Conservation (phyloP, 2,329 filamentous ascomycete genomes). For the Fusarium xylarioides region DNA sequence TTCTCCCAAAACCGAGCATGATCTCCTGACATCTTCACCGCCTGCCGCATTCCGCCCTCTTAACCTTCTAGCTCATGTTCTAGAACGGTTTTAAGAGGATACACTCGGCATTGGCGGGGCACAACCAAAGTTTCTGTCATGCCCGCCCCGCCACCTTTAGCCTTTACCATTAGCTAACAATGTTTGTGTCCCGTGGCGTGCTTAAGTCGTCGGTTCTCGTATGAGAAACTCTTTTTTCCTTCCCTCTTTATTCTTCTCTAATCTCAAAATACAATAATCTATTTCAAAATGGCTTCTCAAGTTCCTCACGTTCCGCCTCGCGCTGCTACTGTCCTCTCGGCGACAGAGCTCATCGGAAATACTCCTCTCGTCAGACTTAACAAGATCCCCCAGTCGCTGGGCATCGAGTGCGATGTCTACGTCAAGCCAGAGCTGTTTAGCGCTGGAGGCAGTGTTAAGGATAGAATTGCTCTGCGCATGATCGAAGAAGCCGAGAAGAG, state of each 20-base stretch:
- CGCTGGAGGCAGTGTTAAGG: conserved; percentile 92
- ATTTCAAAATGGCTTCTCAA: conserved; percentile 37
- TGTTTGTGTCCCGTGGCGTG: conserved; percentile 40
- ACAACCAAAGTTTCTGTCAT: conserved; percentile 24
- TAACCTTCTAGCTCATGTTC: conserved; percentile 18
- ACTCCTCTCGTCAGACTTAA: conserved; percentile 96
- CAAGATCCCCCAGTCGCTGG: conserved; percentile 88
- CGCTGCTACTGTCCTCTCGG: conserved; percentile 62
- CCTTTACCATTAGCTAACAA: conserved; percentile 31
- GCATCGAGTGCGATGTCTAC: conserved; percentile 88
- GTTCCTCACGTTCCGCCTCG: conserved; percentile 47
- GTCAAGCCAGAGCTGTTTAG: conserved; percentile 95
- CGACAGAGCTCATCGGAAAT: conserved; percentile 91
- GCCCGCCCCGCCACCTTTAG: conserved; percentile 27
- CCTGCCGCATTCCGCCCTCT: conserved; percentile 1
- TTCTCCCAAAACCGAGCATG: neutral
- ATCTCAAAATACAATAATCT: neutral
- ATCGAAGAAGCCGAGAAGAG: conserved; percentile 92
- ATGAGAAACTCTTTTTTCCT: conserved; percentile 16
- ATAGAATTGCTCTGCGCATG: conserved; percentile 96
- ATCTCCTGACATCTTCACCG: conserved; percentile 2
- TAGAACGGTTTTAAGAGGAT: conserved; percentile 34
- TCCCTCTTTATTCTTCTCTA: neutral
- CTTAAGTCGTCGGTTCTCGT: conserved; percentile 27
- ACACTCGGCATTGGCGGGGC: conserved; percentile 46